Conservation (phyloP, 2,329 filamentous ascomycete species). For the Trichoderma oligosporum region DNA sequence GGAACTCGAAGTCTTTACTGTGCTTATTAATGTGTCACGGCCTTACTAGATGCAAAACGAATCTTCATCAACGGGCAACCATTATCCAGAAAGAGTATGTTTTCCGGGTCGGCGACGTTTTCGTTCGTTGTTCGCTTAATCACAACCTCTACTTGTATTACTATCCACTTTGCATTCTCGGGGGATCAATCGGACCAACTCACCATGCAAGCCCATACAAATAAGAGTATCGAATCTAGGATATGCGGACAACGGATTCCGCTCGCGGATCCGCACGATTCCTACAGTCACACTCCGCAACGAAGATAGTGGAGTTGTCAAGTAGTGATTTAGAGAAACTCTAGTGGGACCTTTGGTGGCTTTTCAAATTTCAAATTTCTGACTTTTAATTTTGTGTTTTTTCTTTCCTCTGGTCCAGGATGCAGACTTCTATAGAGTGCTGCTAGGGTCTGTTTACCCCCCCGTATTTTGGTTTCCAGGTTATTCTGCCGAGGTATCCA, state of each 20-base stretch:
- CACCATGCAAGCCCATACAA: neutral
- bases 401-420: too few relatives aligned
- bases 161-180: neutral
- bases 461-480: too few relatives aligned
- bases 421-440: too few relatives aligned
- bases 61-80: neutral
- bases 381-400: too few relatives aligned
- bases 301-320: slow-evolving; percentile 1
- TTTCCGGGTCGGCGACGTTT: neutral
- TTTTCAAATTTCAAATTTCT: too few relatives aligned
- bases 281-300: neutral
- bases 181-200: neutral
- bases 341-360: too few relatives aligned
- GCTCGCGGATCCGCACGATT: neutral
- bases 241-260: neutral
- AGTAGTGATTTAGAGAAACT: too few relatives aligned
- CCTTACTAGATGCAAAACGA: slow-evolving; percentile 6
- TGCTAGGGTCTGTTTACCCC: too few relatives aligned
- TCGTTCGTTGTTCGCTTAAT: too few relatives aligned
- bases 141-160: too few relatives aligned
- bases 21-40: slow-evolving; percentile 63
- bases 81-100: neutral
- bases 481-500: too few relatives aligned
- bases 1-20: slow-evolving; percentile 73
- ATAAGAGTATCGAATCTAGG: neutral